These are phyloP conservation scores for Corchorus olitorius DNA, from an alignment of 345 rosid genomes.

Conservation along the genomic window DNA sequence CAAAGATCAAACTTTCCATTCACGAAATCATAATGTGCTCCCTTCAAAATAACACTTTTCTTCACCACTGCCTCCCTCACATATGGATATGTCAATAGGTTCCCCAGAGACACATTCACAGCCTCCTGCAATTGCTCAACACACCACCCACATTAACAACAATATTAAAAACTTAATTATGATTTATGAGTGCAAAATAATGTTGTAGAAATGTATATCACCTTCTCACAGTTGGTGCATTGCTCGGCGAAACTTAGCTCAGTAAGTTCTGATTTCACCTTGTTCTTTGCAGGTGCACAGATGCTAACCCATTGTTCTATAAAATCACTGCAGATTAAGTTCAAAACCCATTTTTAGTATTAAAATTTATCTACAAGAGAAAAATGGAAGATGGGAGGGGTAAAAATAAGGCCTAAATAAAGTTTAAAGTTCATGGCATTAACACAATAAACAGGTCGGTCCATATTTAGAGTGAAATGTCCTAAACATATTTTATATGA, in stretches of 20 bases:
- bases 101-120: constrained; percentile 75
- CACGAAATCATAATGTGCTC: constrained; percentile 79
- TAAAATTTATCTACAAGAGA: background rate
- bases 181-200: background rate
- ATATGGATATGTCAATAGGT: constrained; percentile 73
- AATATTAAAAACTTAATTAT: background rate
- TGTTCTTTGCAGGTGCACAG: constrained; percentile 71
- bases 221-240: constrained; percentile 88
- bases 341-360: background rate
- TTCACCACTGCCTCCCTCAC: constrained; percentile 70
- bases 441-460: background rate
- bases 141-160: background rate
- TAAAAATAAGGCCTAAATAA: background rate
- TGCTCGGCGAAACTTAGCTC: constrained; percentile 59
- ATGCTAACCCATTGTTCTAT: constrained; percentile 89
- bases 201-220: constrained; percentile 14
- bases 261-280: constrained; percentile 53
- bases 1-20: constrained; percentile 70
- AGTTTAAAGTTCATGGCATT: background rate
- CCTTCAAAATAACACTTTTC: constrained; percentile 52
- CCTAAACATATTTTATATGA: background rate
- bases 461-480: background rate
- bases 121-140: constrained; percentile 53
- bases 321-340: constrained; percentile 59
- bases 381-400: background rate